Conservation (phyloP, 2,329 filamentous ascomycete species). For the Spiromastix sp. region DNA sequence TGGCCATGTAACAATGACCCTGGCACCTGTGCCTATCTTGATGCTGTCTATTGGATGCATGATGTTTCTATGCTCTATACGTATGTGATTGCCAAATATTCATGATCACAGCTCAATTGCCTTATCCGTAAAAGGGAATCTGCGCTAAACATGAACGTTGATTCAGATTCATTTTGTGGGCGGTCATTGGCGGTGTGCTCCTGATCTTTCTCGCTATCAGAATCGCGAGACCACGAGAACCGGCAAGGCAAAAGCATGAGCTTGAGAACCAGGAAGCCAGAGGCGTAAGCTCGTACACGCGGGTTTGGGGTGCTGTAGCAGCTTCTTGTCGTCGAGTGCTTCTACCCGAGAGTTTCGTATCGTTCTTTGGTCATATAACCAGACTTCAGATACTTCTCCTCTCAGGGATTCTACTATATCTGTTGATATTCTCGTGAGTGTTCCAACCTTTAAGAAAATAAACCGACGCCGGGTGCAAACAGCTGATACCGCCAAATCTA, state of each 20-base stretch:
- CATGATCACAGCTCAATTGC: neutral
- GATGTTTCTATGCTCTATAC: constrained; percentile 44
- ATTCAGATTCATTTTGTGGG: constrained; percentile 46
- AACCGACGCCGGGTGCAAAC: neutral
- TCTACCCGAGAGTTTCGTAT: constrained; percentile 48
- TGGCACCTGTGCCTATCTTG: constrained; percentile 49
- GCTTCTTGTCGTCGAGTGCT: constrained; percentile 42
- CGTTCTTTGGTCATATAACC: constrained; percentile 57
- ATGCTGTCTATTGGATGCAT: constrained; percentile 45
- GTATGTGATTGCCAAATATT: neutral
- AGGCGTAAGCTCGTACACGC: constrained; percentile 14
- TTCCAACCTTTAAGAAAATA: neutral
- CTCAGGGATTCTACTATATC: constrained; percentile 47
- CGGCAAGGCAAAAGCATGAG: constrained; percentile 15
- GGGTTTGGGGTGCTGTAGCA: constrained; percentile 29
- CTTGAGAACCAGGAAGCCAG: constrained; percentile 15
- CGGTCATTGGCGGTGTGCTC: constrained; percentile 39
- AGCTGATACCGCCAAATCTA: neutral
- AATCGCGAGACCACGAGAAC: constrained; percentile 9
- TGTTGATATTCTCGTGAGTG: constrained; percentile 52
- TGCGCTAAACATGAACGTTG: too few species aligned
- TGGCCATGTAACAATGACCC: constrained; percentile 49
- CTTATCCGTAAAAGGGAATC: neutral
- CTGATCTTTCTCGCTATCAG: constrained; percentile 33
- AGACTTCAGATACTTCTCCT: constrained; percentile 58